A percentile compares a stretch with the other conserved stretches of the same genome.
These are phyloP conservation scores for Diospyros lotus DNA, from an alignment of 148 eudicot genomes.

Conservation along the genomic window DNA sequence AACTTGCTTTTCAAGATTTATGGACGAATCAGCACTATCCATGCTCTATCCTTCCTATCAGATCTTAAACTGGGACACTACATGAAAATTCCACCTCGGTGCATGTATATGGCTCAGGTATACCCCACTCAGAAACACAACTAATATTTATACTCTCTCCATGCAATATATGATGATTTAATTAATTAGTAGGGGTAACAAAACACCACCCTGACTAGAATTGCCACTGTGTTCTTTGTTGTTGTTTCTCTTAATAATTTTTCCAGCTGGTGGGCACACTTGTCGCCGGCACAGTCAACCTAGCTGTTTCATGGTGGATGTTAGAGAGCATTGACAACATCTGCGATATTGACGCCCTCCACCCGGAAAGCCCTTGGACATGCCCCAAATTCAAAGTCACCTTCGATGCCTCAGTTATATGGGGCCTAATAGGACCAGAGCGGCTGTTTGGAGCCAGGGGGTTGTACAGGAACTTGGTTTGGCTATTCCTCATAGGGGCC, in stretches of 20 bases:
- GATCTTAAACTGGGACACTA: slow-evolving; percentile 99
- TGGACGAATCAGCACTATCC: slow-evolving; percentile 83
- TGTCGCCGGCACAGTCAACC: slow-evolving; percentile 76
- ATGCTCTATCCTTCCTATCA: slow-evolving; percentile 83
- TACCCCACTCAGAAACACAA: not conserved
- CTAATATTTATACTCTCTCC: too few species aligned
- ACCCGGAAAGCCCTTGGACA: slow-evolving; percentile 98
- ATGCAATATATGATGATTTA: too few species aligned
- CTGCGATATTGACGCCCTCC: slow-evolving; percentile 75
- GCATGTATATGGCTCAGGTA: slow-evolving; percentile 93
- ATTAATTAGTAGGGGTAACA: too few species aligned
- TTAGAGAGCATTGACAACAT: slow-evolving; percentile 68
- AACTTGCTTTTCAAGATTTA: slow-evolving; percentile 92
- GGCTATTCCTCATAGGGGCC: slow-evolving; percentile 93
- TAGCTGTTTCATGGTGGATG: slow-evolving; percentile 99
- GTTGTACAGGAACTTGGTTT: slow-evolving; percentile 82
- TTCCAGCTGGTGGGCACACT: slow-evolving; percentile 82
- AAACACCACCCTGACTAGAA: not conserved
- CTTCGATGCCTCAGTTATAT: slow-evolving; percentile 90
- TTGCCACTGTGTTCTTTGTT: not conserved
- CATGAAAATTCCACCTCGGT: slow-evolving; percentile 98
- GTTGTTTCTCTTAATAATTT: not conserved
- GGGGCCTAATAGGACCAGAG: slow-evolving; percentile 96
- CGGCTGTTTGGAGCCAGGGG: slow-evolving; percentile 86
- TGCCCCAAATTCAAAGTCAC: slow-evolving; percentile 96